A percentile compares a stretch with the other conserved stretches of the same genome.
Evolutionary conservation across 2,329 filamentous ascomycete species (phyloP).

Genomic region (Apiospora malaysiana): DNA sequence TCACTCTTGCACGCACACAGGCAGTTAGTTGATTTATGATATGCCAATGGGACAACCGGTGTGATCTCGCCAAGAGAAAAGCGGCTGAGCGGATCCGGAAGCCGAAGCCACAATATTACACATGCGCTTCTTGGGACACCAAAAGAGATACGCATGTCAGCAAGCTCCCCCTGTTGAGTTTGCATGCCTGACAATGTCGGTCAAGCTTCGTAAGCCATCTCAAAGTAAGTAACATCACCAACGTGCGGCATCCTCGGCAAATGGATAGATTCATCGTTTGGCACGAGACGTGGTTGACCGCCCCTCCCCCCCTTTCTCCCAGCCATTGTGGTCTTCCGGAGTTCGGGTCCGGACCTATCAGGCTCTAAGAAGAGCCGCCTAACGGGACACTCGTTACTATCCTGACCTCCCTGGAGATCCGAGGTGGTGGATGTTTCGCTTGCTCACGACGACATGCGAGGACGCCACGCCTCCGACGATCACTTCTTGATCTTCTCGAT

Average conservation of each 20-base stretch:
- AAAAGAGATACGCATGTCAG: background rate
- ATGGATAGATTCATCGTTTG: background rate
- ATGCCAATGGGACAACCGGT: background rate
- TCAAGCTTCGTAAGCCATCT: constrained; percentile 9
- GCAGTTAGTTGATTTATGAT: constrained; percentile 1
- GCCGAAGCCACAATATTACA: background rate
- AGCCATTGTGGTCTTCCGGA: background rate
- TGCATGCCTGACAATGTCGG: background rate
- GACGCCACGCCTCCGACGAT: constrained; percentile 4
- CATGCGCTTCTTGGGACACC: constrained; percentile 1
- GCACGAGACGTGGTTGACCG: background rate
- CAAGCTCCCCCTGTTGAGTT: background rate
- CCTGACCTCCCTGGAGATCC: background rate
- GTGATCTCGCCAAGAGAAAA: constrained; percentile 1
- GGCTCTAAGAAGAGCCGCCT: background rate
- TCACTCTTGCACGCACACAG: constrained; percentile 1
- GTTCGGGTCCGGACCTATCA: background rate
- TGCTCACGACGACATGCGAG: background rate
- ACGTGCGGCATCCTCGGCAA: background rate
- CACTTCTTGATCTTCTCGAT: background rate
- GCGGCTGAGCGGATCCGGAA: constrained; percentile 11
- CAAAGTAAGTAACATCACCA: background rate
- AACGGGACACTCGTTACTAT: background rate
- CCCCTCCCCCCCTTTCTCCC: background rate
- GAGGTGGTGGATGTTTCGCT: background rate